phyloP scores from a whole-genome alignment of 1,139 yeast species.

The Blastobotrys arbuscula region DNA sequence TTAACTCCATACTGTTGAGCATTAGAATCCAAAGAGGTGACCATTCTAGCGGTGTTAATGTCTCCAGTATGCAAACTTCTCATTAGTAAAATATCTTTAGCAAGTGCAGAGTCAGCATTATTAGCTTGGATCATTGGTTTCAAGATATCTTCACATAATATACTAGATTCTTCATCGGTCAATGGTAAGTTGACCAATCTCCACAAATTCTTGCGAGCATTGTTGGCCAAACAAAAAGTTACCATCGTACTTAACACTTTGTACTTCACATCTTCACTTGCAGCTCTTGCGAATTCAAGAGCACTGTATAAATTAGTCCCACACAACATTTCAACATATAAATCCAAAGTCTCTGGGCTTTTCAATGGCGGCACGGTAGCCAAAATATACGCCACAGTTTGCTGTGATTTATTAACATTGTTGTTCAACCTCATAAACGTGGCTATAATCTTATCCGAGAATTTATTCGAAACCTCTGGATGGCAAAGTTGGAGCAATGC shows the following conservation, averaged over 20 bases:
- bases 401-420: conserved; percentile 4
- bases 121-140: conserved; percentile 15
- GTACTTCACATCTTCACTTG: conserved; percentile 18
- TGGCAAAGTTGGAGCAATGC: conserved; percentile 23
- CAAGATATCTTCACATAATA: conserved; percentile 18
- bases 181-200: conserved; percentile 25
- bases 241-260: conserved; percentile 17
- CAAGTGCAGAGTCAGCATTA: conserved; percentile 16
- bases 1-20: not conserved
- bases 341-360: conserved; percentile 16
- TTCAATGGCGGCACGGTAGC: conserved; percentile 20
- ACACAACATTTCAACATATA: conserved; percentile 21
- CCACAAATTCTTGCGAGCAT: conserved; percentile 19
- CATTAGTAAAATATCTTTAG: conserved; percentile 25
- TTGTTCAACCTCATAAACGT: conserved; percentile 16
- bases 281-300: conserved; percentile 22
- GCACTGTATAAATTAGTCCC: conserved; percentile 20
- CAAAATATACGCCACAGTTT: conserved; percentile 21
- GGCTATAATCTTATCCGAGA: conserved; percentile 21
- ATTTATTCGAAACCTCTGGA: conserved; percentile 23
- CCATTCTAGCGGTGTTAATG: conserved; percentile 16
- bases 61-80: conserved; percentile 24
- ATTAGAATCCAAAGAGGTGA: conserved; percentile 7
- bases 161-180: conserved; percentile 17
- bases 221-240: conserved; percentile 9